A percentile compares a stretch with the other conserved stretches of the same genome.
These are phyloP conservation scores for Botrytis deweyae DNA, from an alignment of 2,329 filamentous ascomycete species.

Conservation along the genomic window DNA sequence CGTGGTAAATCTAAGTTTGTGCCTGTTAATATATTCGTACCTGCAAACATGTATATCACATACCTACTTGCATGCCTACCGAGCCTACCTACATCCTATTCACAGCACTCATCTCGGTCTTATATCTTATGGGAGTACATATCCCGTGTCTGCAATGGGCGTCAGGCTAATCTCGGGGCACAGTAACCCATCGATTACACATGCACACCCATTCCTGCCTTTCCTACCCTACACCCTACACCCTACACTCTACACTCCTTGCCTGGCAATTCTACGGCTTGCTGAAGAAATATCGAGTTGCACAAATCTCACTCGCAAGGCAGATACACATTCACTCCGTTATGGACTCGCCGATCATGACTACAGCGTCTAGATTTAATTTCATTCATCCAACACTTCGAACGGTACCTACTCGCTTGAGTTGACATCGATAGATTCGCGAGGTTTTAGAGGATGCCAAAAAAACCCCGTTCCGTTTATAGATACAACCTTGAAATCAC, in stretches of 20 bases:
- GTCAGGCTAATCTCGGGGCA: conserved; percentile 16
- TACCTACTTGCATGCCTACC: background rate
- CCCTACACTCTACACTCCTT: background rate
- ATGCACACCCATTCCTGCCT: background rate
- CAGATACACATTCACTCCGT: background rate
- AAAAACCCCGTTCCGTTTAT: background rate
- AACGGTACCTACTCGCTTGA: background rate
- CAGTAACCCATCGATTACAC: background rate
- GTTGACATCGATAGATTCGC: background rate
- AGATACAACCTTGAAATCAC: background rate
- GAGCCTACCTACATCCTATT: background rate
- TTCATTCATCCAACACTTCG: background rate
- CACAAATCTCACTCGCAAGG: conserved; percentile 11
- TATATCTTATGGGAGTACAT: conserved; percentile 4
- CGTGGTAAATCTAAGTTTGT: background rate
- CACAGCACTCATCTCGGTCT: background rate
- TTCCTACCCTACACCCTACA: background rate
- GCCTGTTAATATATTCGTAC: background rate
- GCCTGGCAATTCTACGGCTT: background rate
- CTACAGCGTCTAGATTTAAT: background rate
- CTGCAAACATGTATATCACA: background rate
- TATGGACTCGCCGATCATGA: background rate
- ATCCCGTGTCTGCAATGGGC: conserved; percentile 8
- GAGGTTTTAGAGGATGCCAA: background rate
- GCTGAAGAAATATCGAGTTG: background rate